phyloP scores from a whole-genome alignment of 1,284 basidiomycete genomes.

The Boletellus dicymbophilus region DNA sequence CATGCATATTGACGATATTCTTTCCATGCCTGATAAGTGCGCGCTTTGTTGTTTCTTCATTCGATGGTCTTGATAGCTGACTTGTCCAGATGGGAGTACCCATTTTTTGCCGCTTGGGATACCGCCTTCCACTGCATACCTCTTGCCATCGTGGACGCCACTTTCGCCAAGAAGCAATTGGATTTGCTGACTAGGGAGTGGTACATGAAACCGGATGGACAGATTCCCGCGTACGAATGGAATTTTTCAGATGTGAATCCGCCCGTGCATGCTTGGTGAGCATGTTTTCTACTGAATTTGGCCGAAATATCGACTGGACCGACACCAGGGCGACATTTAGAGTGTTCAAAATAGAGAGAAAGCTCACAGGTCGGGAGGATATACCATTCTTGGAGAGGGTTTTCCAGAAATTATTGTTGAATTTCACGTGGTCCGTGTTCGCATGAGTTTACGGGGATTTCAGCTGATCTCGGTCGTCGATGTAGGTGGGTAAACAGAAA shows the following conservation, averaged over 20 bases:
- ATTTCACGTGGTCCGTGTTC: constrained; percentile 91
- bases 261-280: constrained; percentile 93
- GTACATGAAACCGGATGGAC: constrained; percentile 99
- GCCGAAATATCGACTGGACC: neutral
- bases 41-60: constrained; percentile 19
- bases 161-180: constrained; percentile 97
- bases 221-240: constrained; percentile 99
- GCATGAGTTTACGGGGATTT: neutral
- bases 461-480: constrained; percentile 4
- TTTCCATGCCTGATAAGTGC: constrained; percentile 98
- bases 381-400: constrained; percentile 94
- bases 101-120: constrained; percentile 95
- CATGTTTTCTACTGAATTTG: neutral
- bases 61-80: constrained; percentile 1
- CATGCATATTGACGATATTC: constrained; percentile 92
- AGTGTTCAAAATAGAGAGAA: constrained; percentile 98
- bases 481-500: constrained; percentile 97
- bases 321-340: constrained; percentile 86
- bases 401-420: constrained; percentile 96
- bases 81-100: constrained; percentile 86
- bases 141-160: constrained; percentile 91
- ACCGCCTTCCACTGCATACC: constrained; percentile 99
- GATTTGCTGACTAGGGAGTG: constrained; percentile 96
- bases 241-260: constrained; percentile 98
- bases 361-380: constrained; percentile 91